Base-by-base conservation (phyloP, 805 yeast species). In the Yamadazyma nakazawae region DNA sequence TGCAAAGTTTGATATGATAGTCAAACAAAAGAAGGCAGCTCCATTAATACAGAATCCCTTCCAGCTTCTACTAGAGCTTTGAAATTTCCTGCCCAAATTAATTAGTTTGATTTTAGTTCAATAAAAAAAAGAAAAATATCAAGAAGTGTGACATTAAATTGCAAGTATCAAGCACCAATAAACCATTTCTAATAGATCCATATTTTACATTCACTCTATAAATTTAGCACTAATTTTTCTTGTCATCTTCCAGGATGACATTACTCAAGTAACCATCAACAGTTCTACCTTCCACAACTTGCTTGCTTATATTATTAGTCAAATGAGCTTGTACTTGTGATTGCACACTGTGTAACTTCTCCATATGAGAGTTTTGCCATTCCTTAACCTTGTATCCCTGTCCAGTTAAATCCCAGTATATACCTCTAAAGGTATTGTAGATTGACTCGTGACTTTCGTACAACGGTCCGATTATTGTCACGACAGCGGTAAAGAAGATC, bases 341-440 rank as follows among this genome's bases (percentile, higher is more conserved):
- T 58, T 74, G 75, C n/a, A 85, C 87, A 26, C 81, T 86, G 58
- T 87, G 94, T 50, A 88, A 62, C 51, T 82, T 72, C 54, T 87
- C 92, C 2, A 94, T 94, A 56, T 88, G 80, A 3, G 67, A 68
- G 17, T 73, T 59, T 65, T 88, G 96, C 94, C 96, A 89, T 54
- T 76, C 84, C 52, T 77, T 73, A 48, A 89, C 70, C 63, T 87
- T 89, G 63, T 80, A 63, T 1, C 83, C 66, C 63, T 88, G 94
- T 16, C 96, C 96, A 21, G 85, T 70, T 36, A 78, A 54, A 62
- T 89, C 96, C 96, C 96, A 89, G 65, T 84, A 88, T 28, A 89
- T 77, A 44, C 96, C 96, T 56, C 95, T 76, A 14, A 73, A 52
- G 0, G 92, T 79, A 25, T 81, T 77, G 61, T 63, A 78, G 25